phyloP scores from a whole-genome alignment of 148 eudicot genomes.

The Silene conica region DNA sequence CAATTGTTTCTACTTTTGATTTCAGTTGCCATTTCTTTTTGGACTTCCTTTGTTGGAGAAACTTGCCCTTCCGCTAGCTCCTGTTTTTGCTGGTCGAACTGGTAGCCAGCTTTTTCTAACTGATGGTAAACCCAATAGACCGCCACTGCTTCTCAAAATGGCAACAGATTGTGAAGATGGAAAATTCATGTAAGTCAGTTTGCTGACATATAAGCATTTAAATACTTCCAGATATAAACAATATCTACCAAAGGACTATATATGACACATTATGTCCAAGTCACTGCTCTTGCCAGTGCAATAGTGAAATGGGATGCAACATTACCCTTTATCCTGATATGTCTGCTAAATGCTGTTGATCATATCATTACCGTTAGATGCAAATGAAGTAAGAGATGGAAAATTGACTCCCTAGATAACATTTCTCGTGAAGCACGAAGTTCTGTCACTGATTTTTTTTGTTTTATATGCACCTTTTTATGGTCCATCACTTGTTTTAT shows the following conservation, averaged over 20 bases:
- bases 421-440: background rate
- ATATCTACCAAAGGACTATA: background rate
- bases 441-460: background rate
- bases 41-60: slow-evolving; percentile 85
- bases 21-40: slow-evolving; percentile 84
- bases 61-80: slow-evolving; percentile 80
- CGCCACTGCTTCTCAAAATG: slow-evolving; percentile 92
- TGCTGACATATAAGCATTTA: slow-evolving; percentile 1
- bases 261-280: background rate
- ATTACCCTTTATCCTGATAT: slow-evolving; percentile 6
- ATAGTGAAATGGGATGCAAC: slow-evolving; percentile 2
- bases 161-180: slow-evolving; percentile 80
- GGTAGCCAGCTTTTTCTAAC: slow-evolving; percentile 96
- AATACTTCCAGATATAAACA: background rate
- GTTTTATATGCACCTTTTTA: background rate
- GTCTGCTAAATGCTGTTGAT: background rate
- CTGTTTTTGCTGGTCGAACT: slow-evolving; percentile 77
- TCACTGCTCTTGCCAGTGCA: background rate
- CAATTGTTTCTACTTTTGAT: slow-evolving; percentile 17
- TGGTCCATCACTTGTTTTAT: background rate
- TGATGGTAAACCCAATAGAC: slow-evolving; percentile 74
- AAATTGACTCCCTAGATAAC: background rate
- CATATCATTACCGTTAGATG: background rate
- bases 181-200: slow-evolving; percentile 65
- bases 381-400: background rate